phyloP scores from a whole-genome alignment of 345 rosid species.

The Eucalyptus marginata region DNA sequence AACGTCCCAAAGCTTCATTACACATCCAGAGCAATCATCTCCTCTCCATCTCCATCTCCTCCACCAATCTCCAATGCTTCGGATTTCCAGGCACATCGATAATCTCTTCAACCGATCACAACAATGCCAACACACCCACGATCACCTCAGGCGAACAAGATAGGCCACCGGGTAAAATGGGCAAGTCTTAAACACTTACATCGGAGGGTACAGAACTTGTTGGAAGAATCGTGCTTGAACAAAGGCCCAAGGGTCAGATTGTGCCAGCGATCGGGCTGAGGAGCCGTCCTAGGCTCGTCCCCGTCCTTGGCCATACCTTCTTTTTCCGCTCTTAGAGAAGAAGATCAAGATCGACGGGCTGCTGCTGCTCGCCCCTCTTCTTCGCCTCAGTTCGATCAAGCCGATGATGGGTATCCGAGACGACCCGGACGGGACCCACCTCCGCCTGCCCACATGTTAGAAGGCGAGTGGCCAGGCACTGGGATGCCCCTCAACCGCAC shows the following conservation, averaged over 20 bases:
- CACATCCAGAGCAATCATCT: no score
- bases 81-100: background rate
- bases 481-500: background rate
- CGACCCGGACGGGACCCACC: background rate
- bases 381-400: background rate
- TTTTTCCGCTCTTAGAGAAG: background rate
- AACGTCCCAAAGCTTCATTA: background rate
- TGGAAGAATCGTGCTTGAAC: constrained; percentile 45
- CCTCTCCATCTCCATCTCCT: no score
- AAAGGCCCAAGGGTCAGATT: constrained; percentile 61
- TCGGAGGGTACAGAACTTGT: constrained; percentile 60
- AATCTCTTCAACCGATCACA: background rate
- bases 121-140: background rate
- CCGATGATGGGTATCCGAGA: background rate
- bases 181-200: constrained; percentile 25
- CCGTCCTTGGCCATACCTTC: constrained; percentile 37
- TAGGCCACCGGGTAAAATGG: background rate
- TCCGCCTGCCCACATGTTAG: background rate
- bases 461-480: background rate
- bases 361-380: background rate
- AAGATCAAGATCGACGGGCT: no score
- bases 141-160: background rate
- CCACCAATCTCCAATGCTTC: background rate
- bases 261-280: constrained; percentile 79
- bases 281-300: constrained; percentile 64